Conservation (phyloP, 2,329 filamentous ascomycete species). For the Calycina marina region DNA sequence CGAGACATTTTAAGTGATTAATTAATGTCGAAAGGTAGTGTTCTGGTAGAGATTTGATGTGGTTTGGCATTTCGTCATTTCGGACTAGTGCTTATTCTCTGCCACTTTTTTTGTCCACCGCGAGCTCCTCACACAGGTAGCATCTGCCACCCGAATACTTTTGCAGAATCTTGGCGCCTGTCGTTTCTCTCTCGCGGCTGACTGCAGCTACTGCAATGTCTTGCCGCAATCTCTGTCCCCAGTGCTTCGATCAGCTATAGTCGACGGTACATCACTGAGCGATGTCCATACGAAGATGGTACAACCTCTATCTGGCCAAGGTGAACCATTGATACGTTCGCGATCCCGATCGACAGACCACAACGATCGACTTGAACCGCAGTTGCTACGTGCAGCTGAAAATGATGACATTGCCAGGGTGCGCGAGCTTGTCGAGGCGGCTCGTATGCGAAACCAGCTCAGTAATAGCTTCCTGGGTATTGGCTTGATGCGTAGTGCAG, state of each 20-base stretch:
- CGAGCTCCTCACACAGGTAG: too few species aligned
- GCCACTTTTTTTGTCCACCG: too few species aligned
- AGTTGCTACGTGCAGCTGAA: constrained; percentile 14
- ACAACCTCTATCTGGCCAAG: constrained; percentile 1
- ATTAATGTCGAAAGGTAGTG: too few species aligned
- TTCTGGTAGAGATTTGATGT: too few species aligned
- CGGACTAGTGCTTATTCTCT: too few species aligned
- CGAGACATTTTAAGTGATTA: too few species aligned
- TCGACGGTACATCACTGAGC: too few species aligned
- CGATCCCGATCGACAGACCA: constrained; percentile 13
- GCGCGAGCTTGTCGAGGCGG: constrained; percentile 10
- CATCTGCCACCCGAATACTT: too few species aligned
- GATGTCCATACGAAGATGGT: constrained; percentile 1
- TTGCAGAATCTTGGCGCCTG: too few species aligned
- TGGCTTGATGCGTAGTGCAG: constrained; percentile 14
- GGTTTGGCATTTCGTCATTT: too few species aligned
- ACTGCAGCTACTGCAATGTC: too few species aligned
- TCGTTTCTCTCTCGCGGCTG: too few species aligned
- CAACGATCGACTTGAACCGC: constrained; percentile 15
- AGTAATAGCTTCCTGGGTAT: constrained; percentile 14
- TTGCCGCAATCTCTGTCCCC: neutral
- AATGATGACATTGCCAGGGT: constrained; percentile 13
- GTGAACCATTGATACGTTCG: constrained; percentile 4
- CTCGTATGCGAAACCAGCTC: constrained; percentile 10
- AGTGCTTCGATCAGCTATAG: neutral